phyloP scores from a whole-genome alignment of 805 yeast genomes.

The Jamesozyma piceae region DNA sequence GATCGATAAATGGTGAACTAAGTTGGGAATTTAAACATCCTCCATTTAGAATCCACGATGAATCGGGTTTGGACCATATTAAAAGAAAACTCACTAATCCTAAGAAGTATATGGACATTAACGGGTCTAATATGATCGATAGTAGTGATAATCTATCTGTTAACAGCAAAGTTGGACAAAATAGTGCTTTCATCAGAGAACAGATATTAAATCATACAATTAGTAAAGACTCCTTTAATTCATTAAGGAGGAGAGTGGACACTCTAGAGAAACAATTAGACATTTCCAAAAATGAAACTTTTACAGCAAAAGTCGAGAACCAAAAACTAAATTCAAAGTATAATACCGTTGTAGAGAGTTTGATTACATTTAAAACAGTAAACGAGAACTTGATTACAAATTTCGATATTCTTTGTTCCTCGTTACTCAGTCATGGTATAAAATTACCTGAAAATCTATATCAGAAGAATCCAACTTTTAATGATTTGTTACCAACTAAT shows the following conservation, averaged over 20 bases:
- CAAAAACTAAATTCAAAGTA: constrained; percentile 46
- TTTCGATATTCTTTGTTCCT: constrained; percentile 40
- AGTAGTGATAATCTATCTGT: constrained; percentile 17
- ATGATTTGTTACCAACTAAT: not conserved
- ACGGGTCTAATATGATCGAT: not conserved
- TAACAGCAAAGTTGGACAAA: constrained; percentile 7
- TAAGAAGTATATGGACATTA: constrained; percentile 30
- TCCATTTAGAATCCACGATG: constrained; percentile 66
- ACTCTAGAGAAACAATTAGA: constrained; percentile 24
- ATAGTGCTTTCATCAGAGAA: constrained; percentile 8
- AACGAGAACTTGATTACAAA: constrained; percentile 50
- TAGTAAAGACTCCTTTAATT: constrained; percentile 18
- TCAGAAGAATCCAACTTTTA: constrained; percentile 2
- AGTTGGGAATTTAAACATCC: constrained; percentile 96
- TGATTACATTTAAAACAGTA: constrained; percentile 45
- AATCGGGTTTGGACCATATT: constrained; percentile 75
- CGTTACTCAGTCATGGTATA: constrained; percentile 51
- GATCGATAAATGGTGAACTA: constrained; percentile 55
- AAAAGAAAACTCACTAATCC: constrained; percentile 67
- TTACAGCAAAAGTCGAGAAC: constrained; percentile 28
- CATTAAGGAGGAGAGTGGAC: constrained; percentile 30
- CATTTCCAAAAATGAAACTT: constrained; percentile 17
- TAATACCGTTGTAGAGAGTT: constrained; percentile 52
- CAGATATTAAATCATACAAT: constrained; percentile 19
- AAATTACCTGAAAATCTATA: constrained; percentile 44